Percentiles rank a stretch among this genome's conserved stretches.
phyloP scores from a whole-genome alignment of 768 basidiomycete species.

The Agrocybe chaxingu region DNA sequence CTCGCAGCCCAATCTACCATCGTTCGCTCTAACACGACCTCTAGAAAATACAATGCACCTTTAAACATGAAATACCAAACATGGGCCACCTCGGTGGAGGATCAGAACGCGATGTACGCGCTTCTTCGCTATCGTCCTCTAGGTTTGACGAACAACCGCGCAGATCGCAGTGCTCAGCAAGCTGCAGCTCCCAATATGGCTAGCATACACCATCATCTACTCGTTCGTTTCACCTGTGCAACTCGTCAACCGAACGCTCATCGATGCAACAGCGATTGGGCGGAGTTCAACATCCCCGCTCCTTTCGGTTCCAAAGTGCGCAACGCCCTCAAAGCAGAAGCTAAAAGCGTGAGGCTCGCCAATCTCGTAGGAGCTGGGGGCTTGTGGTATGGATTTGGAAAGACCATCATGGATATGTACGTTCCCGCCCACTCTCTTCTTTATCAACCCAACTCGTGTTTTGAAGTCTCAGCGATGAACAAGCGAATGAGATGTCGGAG shows the following conservation, averaged over 20 bases:
- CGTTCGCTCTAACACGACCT: not conserved
- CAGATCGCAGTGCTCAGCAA: conserved; percentile 80
- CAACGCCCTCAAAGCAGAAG: conserved; percentile 87
- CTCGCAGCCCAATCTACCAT: not conserved
- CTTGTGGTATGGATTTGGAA: conserved; percentile 91
- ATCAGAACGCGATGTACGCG: conserved; percentile 73
- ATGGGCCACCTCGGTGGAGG: conserved; percentile 91
- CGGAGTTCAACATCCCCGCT: conserved; percentile 80
- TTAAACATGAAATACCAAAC: conserved; percentile 78
- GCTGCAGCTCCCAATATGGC: conserved; percentile 85
- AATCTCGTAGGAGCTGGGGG: conserved; percentile 85
- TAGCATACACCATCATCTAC: conserved; percentile 81
- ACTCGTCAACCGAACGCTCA: not conserved
- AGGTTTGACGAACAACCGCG: not conserved
- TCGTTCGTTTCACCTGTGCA: conserved; percentile 44
- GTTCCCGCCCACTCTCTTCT: conserved; percentile 6
- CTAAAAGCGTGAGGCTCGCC: conserved; percentile 79
- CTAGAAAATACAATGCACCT: conserved; percentile 92
- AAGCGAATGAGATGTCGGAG: conserved; percentile 68
- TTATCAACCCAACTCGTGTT: not conserved
- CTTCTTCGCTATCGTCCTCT: conserved; percentile 2
- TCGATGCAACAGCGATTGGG: conserved; percentile 66
- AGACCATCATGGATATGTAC: conserved; percentile 81
- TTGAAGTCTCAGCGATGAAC: conserved; percentile 69
- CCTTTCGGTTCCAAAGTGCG: conserved; percentile 75